Percentiles rank a stretch among this genome's conserved stretches.
Evolutionary conservation across 495 filamentous ascomycete genomes (phyloP).

Genomic region (Neurospora intermedia): DNA sequence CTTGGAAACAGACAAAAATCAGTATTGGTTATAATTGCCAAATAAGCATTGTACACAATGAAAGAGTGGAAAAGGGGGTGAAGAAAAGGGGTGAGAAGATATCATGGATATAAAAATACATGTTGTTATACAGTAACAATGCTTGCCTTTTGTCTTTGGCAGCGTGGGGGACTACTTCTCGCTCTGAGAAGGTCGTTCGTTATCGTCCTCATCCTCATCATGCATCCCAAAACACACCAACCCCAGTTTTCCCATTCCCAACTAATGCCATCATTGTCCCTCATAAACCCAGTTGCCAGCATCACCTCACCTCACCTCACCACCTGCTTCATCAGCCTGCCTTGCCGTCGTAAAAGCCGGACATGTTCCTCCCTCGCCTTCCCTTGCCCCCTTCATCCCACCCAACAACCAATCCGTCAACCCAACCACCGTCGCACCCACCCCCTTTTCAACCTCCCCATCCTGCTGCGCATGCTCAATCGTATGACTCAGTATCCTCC

Average conservation of each 20-base stretch:
- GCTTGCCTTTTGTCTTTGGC: background rate
- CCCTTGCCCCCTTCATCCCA: constrained; percentile 35
- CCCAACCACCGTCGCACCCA: constrained; percentile 62
- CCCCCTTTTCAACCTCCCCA: constrained; percentile 51
- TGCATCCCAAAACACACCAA: background rate
- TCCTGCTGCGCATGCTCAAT: constrained; percentile 86
- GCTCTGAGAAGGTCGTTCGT: background rate
- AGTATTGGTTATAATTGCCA: background rate
- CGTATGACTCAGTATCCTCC: constrained; percentile 71
- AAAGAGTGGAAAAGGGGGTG: too few species aligned
- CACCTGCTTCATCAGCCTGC: background rate
- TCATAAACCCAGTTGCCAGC: background rate
- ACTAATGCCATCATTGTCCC: background rate
- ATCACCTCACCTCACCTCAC: constrained; percentile 13
- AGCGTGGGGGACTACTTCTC: background rate
- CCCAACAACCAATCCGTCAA: constrained; percentile 86
- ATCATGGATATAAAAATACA: background rate
- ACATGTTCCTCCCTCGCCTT: constrained; percentile 13
- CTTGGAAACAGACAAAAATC: background rate
- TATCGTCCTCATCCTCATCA: background rate
- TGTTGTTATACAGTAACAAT: background rate
- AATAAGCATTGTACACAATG: background rate
- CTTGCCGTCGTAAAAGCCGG: constrained; percentile 20
- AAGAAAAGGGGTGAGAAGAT: background rate
- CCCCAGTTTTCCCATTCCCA: background rate